Base-by-base conservation (phyloP, 2,329 filamentous ascomycete genomes). In the Fusarium anthophilum region DNA sequence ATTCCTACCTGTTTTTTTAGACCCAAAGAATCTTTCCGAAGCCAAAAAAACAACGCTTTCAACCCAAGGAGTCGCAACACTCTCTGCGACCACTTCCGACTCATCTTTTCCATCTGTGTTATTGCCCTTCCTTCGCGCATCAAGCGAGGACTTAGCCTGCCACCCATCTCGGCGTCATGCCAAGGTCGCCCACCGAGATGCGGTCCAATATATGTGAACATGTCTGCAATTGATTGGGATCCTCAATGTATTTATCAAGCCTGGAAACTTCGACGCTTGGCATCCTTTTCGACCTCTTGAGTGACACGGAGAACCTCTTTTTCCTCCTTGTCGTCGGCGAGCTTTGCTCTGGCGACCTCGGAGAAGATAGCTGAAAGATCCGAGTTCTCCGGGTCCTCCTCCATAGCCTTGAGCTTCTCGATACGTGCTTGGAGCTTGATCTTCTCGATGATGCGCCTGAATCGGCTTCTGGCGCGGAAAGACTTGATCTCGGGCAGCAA, bases 391-490 rank as follows among this genome's bases (percentile, higher is more conserved):
- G 87, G 86, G 74, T 93, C 94, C 74, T 98, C 95, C 79, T 98
- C 95, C 82, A 96, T 93, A 86, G 97, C 92, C 85, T 95, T 97
- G 85, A 99, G 92, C 38, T 93, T 90, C 82, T 98, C 94, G 85
- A 99, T 98, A 74, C 96, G 94, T 85, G 98, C 98, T 75, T 94
- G 91, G 62, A 99, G 91, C 85, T 97, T 98, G 87, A 98, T 93
- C 80, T 98, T 92, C 84, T 98, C 94, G 85, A 99, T 97, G 79
- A 95, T 96, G 74, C 96, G 93, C 83, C 93, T 93, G 77, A 99
- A 92, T 72, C 95, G 94, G 65, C 94, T 94, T 84, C 95, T 95
- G 73, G 95, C 93, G 84, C 97, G 94, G 86, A 96, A 97, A 59
- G 95, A 93, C 84, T 93, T 94, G 78, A 99, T 97, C 86, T 99